A percentile compares a stretch with the other conserved stretches of the same genome.
Conservation (phyloP, 192 early-diverging fungal genomes). For the Coemansia sp. region DNA sequence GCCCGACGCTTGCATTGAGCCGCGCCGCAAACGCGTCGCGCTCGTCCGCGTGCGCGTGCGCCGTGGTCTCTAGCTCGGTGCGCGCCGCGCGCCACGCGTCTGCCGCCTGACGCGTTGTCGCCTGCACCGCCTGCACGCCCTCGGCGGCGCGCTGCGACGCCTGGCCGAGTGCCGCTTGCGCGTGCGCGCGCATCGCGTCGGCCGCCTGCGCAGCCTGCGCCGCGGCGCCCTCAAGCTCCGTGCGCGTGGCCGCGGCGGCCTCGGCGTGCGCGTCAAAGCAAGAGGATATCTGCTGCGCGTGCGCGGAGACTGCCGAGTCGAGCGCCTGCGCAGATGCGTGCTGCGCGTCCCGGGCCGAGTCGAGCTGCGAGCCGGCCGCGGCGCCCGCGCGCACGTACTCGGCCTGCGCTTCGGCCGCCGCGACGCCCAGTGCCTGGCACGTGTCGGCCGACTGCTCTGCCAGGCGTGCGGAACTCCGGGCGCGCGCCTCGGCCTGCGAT, state of each 20-base stretch:
- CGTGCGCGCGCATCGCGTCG: neutral
- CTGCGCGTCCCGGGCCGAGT: neutral
- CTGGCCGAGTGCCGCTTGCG: neutral
- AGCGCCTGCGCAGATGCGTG: neutral
- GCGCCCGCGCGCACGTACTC: neutral
- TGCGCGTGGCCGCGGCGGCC: neutral
- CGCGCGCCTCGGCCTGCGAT: neutral
- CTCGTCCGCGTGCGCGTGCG: slow-evolving; percentile 11
- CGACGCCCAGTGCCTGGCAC: neutral
- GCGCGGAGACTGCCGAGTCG: neutral
- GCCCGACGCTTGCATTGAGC: slow-evolving; percentile 3
- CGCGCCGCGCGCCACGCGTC: slow-evolving; percentile 8
- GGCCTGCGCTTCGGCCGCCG: neutral
- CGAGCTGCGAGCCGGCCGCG: neutral
- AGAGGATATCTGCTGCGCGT: neutral
- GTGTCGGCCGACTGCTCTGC: neutral
- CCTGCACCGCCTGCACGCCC: neutral
- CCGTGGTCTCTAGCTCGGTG: slow-evolving; percentile 2
- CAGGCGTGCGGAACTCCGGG: neutral
- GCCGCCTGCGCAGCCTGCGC: neutral
- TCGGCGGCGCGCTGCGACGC: neutral
- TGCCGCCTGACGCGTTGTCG: neutral
- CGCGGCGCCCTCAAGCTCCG: neutral
- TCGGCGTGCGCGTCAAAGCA: neutral
- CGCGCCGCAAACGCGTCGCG: neutral